Percentiles rank a stretch among this genome's conserved stretches.
These are phyloP conservation scores for Clavispora asparagi DNA, from an alignment of 805 yeast genomes.

Conservation along the genomic window DNA sequence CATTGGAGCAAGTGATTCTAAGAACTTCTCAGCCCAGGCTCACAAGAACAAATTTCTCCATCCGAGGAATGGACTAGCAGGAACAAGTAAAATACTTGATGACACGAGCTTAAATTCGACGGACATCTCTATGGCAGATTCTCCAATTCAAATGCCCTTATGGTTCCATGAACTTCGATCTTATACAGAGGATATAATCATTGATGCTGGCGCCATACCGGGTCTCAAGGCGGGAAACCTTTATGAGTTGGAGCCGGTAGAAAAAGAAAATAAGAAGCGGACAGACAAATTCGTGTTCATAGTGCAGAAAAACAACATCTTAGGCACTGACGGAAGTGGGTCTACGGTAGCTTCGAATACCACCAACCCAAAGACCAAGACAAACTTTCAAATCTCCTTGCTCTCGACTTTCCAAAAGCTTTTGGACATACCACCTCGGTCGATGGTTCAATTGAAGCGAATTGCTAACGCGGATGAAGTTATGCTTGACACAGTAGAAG, in stretches of 20 bases:
- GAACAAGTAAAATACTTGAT: background rate
- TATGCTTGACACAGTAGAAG: slow-evolving; percentile 79
- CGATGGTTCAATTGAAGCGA: slow-evolving; percentile 53
- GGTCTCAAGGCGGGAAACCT: slow-evolving; percentile 70
- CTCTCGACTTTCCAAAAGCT: slow-evolving; percentile 53
- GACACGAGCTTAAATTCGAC: background rate
- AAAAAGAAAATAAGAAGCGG: slow-evolving; percentile 5
- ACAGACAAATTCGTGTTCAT: slow-evolving; percentile 10
- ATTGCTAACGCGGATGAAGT: slow-evolving; percentile 40
- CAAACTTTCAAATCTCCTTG: slow-evolving; percentile 47
- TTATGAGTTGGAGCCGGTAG: slow-evolving; percentile 58
- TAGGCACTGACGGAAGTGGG: slow-evolving; percentile 5
- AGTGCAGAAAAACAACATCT: slow-evolving; percentile 6
- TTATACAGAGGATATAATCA: slow-evolving; percentile 52
- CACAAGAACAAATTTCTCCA: background rate
- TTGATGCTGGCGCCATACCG: slow-evolving; percentile 56
- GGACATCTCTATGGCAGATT: background rate
- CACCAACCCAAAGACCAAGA: slow-evolving; percentile 11
- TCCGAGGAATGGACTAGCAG: background rate
- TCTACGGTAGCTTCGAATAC: background rate
- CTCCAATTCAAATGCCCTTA: slow-evolving; percentile 33
- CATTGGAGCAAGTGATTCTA: background rate
- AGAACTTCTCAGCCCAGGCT: slow-evolving; percentile 5
- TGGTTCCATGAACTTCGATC: slow-evolving; percentile 68
- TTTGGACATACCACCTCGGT: slow-evolving; percentile 63